Evolutionary conservation across 129 eudicot species (phyloP).

Genomic region (Flaveria brownii): DNA sequence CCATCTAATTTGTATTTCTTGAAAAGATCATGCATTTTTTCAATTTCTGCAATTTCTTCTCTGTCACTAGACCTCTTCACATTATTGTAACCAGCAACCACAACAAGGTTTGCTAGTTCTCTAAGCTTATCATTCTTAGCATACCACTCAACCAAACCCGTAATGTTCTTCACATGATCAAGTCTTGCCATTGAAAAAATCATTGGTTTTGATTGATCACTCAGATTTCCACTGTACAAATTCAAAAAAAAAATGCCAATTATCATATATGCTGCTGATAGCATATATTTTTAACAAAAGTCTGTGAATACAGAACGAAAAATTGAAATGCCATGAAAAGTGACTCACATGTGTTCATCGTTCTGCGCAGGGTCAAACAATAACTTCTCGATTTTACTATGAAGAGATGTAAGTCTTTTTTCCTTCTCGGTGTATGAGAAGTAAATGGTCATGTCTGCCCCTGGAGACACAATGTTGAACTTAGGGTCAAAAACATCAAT

Average conservation of each 20-base stretch:
- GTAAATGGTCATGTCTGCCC: conserved; percentile 86
- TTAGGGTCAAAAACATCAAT: conserved; percentile 97
- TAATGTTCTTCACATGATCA: conserved; percentile 86
- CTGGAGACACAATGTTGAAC: conserved; percentile 98
- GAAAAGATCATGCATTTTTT: conserved; percentile 81
- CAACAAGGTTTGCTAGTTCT: conserved; percentile 79
- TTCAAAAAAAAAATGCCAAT: conserved; percentile 25
- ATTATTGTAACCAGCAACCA: conserved; percentile 84
- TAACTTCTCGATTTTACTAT: conserved; percentile 62
- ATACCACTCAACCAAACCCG: conserved; percentile 92
- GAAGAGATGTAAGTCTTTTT: conserved; percentile 76
- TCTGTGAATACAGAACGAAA: background rate
- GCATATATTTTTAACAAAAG: background rate
- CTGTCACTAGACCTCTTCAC: conserved; percentile 80
- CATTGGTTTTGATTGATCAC: conserved; percentile 78
- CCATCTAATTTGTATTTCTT: conserved; percentile 70
- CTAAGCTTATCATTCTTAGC: conserved; percentile 65
- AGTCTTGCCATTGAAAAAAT: conserved; percentile 99
- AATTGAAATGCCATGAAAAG: conserved; percentile 12
- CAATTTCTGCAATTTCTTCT: conserved; percentile 88
- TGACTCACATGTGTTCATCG: conserved; percentile 70
- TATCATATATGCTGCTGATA: background rate
- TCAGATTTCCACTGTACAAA: conserved; percentile 64
- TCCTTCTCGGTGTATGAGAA: conserved; percentile 72
- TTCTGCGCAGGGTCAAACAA: conserved; percentile 82